These are phyloP conservation scores for Euptelea pleiosperma DNA, from an alignment of 164 flowering plant species.

Conservation along the genomic window DNA sequence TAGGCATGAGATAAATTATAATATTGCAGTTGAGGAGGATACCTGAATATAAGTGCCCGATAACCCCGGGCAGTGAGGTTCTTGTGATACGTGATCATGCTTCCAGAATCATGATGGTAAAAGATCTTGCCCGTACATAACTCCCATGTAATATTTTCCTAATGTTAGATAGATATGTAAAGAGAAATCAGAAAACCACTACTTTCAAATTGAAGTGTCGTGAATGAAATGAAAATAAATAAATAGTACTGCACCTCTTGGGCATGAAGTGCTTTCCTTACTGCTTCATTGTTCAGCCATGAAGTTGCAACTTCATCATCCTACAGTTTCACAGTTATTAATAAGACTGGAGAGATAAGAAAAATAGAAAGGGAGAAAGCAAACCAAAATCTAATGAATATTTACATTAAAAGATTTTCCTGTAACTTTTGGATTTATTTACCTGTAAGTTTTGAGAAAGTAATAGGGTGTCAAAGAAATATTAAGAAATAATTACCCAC, in stretches of 20 bases:
- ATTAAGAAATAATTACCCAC: too few species aligned
- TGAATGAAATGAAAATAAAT: background rate
- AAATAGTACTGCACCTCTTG: slow-evolving; percentile 32
- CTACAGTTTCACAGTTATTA: slow-evolving; percentile 33
- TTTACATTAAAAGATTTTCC: background rate
- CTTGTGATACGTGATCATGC: slow-evolving; percentile 85
- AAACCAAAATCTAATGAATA: background rate
- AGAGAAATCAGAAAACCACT: background rate
- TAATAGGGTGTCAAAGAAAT: too few species aligned
- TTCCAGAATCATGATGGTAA: slow-evolving; percentile 71
- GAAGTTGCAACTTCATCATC: slow-evolving; percentile 74
- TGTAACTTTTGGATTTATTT: background rate
- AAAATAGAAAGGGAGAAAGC: too few species aligned
- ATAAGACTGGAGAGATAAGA: background rate
- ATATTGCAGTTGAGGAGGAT: background rate
- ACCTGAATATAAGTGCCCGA: slow-evolving; percentile 90
- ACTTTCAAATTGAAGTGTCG: background rate
- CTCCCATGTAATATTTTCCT: slow-evolving; percentile 60
- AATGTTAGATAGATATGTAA: background rate
- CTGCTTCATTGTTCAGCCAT: slow-evolving; percentile 77
- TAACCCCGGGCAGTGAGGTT: slow-evolving; percentile 73
- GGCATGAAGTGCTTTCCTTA: slow-evolving; percentile 85
- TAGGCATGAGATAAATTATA: background rate
- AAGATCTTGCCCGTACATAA: slow-evolving; percentile 59
- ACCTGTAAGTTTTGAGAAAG: too few species aligned